Evolutionary conservation across 768 basidiomycete genomes (phyloP), one percentile per base, ranked within the genome.

Genomic region (Lentinula boryana): DNA sequence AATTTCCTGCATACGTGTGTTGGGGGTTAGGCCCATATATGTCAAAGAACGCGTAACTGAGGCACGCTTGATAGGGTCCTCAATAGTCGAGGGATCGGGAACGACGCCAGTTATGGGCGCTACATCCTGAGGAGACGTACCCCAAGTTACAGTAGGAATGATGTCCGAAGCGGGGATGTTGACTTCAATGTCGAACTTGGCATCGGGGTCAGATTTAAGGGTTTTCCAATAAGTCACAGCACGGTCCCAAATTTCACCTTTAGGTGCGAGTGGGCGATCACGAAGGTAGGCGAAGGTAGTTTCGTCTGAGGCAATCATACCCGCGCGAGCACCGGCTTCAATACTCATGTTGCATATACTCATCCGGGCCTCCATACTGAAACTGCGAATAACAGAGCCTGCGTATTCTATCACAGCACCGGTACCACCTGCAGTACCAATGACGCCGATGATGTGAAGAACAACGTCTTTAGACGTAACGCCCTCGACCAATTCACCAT

Each of bases 301-400:
- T 31, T 94, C 88, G 69, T 95, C 93, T 1, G 93, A 93, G 16
- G 91, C 93, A 60, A 95, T 82, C 92, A 95, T 93, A 56, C 93
- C 93, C 10, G 93, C 93, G 67, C 93, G 84, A 66, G 93, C 93
- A 67, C 93, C 93, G 60, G 87, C 93, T 72, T 95, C 93, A 68
- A 95, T 95, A 62, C 92, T 94, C 93, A 95, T 95, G 75, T 95
- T 95, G 76, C 93, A 94, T 63, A 87, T 86, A 67, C 87, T 90
- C 89, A 90, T 93, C 54, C 93, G 85, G 41, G 89, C 91, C 72
- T 95, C 93, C 90, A 95, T 93, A 68, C 87, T 88, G 68, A 93
- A 86, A 18, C 78, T 80, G 61, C 90, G 87, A 75, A 93, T 90
- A 58, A 92, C 88, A 7, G 88, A 89, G n/a, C 93, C 93, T 60